Base-by-base conservation (phyloP, 805 yeast genomes). In the Kodamaea nitidulidarum region DNA sequence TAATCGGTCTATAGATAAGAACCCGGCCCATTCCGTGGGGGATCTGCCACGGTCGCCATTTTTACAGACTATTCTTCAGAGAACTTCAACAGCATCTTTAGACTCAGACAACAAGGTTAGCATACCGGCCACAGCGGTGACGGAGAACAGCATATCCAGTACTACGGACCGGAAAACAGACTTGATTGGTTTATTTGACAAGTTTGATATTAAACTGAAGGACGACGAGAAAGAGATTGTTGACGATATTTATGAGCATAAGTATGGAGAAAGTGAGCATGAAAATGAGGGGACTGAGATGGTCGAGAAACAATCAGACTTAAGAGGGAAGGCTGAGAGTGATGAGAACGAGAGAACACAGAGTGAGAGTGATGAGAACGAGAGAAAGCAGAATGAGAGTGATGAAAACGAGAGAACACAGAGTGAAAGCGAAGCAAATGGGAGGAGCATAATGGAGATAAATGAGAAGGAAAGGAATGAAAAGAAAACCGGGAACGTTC, bases 141-240 rank as follows among this genome's bases (percentile, higher is more conserved):
- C 15, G 16, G 42, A 36, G 12, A 44, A 41, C n/a, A 18, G 42
- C 16, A 47, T 39, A n/a, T 31, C 36, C 28, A 11, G 31, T 8
- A 12, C 15, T 11, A 16, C n/a, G n/a, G n/a, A n/a, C n/a, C n/a
- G 31, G 8, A 30, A 17, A 16, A 46, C 45, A 16, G 61, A 58
- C 35, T 51, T 64, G 40, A 58, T 61, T 33, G 67, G 57, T 11
- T 46, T 64, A 16, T 61, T 64, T 43, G 68, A 60, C 41, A 62
- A 59, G 45, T 64, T 62, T 45, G 68, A 63, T 39, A 44, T 63
- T 7, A 33, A 33, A 16, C 31, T 28, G 21, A 22, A 27, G 17
- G 29, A 24, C 3, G 32, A 32, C 15, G 37, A 38, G 9, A 26
- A 35, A 34, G 49, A 47, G 18, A 40, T 36, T 7, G 39, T 36